Evolutionary conservation across 2,329 filamentous ascomycete species (phyloP), one percentile per base, ranked within the genome.

Genomic region (Epicoccum nigrum): DNA sequence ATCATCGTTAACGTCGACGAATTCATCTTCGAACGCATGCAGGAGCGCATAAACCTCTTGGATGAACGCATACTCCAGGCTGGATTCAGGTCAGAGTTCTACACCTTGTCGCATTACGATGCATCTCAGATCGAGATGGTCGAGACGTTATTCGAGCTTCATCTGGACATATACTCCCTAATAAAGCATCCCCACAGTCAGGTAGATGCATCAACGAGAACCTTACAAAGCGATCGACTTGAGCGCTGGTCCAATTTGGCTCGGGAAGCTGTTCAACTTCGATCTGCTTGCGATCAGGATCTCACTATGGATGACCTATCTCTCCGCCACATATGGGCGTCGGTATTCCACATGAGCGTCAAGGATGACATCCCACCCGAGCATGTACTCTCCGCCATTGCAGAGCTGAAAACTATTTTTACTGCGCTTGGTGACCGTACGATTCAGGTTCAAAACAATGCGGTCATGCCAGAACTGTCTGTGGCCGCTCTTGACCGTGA

Each of bases 391-490:
- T 75, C 80, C 39, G 86, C 83, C 60, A 83, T 88, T 70, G 78
- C 82, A 51, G 86, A 89, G 58, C 72, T 90, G 11, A 84, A 85
- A 62, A 65, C 63, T 3, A 73, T 84, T 9, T 73, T 89, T 12
- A 62, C 75, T 20, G 74, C 75, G 3, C 68, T 80, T 9, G 76
- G 74, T 12, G 76, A 76, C n/a, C 76, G 76, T 21, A 74, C 78
- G 0, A 83, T 89, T 11, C 77, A 81, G 27, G 78, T 97, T 12
- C 78, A 87, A 4, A 97, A 99, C 71, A 97, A 96, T 66, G 83
- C 85, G 1, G 83, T 92, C 16, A 96, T 99, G 86, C 85, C 91
- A 0, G 89, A 94, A 56, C 83, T 99, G 41, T 97, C 93, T 0
- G 76, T 85, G 2, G 81, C 83, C n/a, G 90, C 91, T 0, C 87